phyloP scores from a whole-genome alignment of 2,329 filamentous ascomycete genomes.

The Tolypocladium endophyticum region DNA sequence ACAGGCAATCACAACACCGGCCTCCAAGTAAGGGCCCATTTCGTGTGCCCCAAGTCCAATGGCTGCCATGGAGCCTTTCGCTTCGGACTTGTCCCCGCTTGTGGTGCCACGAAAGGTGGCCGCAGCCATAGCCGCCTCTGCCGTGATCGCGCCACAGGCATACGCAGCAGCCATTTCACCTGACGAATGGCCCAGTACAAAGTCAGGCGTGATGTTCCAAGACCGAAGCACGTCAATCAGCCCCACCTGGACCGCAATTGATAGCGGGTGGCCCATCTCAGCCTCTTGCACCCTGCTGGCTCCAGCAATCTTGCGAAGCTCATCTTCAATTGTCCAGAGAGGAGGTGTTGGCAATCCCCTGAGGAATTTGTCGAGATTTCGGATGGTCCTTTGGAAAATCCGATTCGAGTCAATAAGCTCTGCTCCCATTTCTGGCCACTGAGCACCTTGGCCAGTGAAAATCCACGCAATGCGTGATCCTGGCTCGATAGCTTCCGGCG shows the following conservation, averaged over 20 bases:
- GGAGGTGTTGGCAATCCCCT: neutral
- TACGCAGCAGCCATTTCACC: conserved; percentile 36
- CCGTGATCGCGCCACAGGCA: conserved; percentile 18
- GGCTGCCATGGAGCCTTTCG: conserved; percentile 7
- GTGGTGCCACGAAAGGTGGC: conserved; percentile 18
- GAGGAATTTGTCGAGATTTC: conserved; percentile 3
- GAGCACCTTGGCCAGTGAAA: conserved; percentile 25
- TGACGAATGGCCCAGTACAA: conserved; percentile 29
- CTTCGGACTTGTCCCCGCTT: conserved; percentile 8
- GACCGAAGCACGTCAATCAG: conserved; percentile 26
- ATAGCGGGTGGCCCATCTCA: conserved; percentile 25
- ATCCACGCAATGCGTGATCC: conserved; percentile 5
- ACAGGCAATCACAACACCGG: conserved; percentile 1
- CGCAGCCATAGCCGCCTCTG: conserved; percentile 14
- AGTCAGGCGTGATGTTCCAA: conserved; percentile 19
- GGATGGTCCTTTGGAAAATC: conserved; percentile 4
- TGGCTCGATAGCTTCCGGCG: conserved; percentile 1
- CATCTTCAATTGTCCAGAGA: conserved; percentile 9
- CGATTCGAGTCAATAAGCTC: conserved; percentile 9
- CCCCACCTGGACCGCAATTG: conserved; percentile 31
- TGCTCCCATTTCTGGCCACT: conserved; percentile 20
- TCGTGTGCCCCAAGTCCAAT: conserved; percentile 19
- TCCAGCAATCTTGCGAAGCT: conserved; percentile 6
- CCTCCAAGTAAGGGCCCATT: conserved; percentile 9
- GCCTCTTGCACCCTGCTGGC: conserved; percentile 17